phyloP scores from a whole-genome alignment of 495 filamentous ascomycete genomes.

The Sordaria brevicollis region DNA sequence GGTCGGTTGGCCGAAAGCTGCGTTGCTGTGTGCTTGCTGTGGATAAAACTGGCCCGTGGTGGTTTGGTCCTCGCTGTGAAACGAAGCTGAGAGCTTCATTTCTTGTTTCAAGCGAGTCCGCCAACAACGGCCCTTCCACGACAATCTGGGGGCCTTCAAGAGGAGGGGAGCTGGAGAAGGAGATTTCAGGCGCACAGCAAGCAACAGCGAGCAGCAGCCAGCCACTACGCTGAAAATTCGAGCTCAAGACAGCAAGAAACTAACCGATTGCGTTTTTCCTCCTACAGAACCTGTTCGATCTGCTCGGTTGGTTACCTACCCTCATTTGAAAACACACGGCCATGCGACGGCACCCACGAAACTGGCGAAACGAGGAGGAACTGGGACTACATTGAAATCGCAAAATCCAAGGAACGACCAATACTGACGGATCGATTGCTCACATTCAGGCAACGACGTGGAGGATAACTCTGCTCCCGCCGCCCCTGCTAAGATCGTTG shows the following conservation, averaged over 20 bases:
- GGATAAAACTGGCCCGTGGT: slow-evolving; percentile 1
- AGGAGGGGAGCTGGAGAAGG: not conserved
- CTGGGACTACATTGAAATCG: slow-evolving; percentile 16
- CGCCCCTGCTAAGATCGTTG: slow-evolving; percentile 74
- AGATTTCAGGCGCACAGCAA: not conserved
- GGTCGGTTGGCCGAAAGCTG: not conserved
- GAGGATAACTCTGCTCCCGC: slow-evolving; percentile 69
- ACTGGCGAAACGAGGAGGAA: not conserved
- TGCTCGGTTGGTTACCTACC: slow-evolving; percentile 54
- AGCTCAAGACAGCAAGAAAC: slow-evolving; percentile 12
- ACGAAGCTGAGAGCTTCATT: not conserved
- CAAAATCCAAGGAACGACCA: slow-evolving; percentile 5
- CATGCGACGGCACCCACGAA: not conserved
- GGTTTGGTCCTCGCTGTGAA: not conserved
- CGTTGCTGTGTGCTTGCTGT: not conserved
- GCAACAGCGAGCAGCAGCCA: not conserved
- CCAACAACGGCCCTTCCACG: not conserved
- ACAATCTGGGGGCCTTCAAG: slow-evolving; percentile 1
- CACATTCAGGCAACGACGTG: slow-evolving; percentile 64
- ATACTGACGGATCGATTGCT: slow-evolving; percentile 18
- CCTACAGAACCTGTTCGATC: slow-evolving; percentile 70
- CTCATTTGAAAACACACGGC: slow-evolving; percentile 6
- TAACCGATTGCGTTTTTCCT: slow-evolving; percentile 5
- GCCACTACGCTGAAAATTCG: not conserved
- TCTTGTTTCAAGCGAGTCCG: slow-evolving; percentile 1